Base-by-base conservation (phyloP, 225 moss, liverwort and hornwort species). In the Marchantia polymorpha region DNA sequence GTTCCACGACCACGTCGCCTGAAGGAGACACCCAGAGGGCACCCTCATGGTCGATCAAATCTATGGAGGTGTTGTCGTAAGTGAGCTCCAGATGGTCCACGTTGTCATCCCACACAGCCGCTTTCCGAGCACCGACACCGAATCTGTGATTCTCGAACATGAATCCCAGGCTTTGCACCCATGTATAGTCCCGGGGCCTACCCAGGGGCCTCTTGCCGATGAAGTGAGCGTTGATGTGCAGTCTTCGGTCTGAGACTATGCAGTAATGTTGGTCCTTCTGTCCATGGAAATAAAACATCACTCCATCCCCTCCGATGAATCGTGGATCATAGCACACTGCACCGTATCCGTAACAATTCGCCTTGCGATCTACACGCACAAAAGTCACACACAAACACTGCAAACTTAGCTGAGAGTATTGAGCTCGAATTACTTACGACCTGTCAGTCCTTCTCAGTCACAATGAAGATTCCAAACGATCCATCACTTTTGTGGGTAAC, bases 161-260 rank as follows among this genome's bases (percentile, higher is more conserved):
- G 65, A 90, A 79, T 12, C 83, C 87, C 19, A 89, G 80, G 54
- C 80, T 81, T 51, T 90, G 86, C 61, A 90, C 90, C 90, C 86
- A 89, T 20, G 87, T 89, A 77, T 75, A 87, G 71, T 89, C 89
- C 23, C 83, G 66, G 0, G 72, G 26, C 19, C 86, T 76, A 3
- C 87, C 85, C 26, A 69, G 60, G 2, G 86, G 86, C n/a, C 84
- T 83, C 69, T 85, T 87, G 51, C 89, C 89, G 47, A 89, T 89
- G 75, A 89, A 89, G 51, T 89, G 87, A 20, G 85, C 87, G 59
- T 89, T 89, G 79, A 87, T 83, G 83, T 89, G 87, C 69, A 89
- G 63, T 52, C 83, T 83, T 7, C 61, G 72, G 74, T 89, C 89
- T 4, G 87, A 89, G 26, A 89, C 81, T 7, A 89, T 59, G 82